Conservation (phyloP, 2,329 filamentous ascomycete species). For the Elsinoe arachidis region DNA sequence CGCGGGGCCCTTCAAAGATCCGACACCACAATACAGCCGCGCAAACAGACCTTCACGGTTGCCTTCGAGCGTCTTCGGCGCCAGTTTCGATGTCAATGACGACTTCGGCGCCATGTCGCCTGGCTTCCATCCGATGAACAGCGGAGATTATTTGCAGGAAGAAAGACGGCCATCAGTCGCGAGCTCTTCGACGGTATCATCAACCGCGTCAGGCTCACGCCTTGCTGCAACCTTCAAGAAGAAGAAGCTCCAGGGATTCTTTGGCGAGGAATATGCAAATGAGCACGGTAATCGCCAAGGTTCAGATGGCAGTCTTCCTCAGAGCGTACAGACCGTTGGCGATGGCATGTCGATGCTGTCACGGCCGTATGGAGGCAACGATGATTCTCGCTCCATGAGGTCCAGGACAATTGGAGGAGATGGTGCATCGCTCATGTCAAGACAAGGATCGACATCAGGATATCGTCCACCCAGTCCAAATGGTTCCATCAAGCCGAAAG, state of each 20-base stretch:
- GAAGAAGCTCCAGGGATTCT: constrained; percentile 84
- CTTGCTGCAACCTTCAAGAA: constrained; percentile 50
- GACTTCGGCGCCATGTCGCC: constrained; percentile 62
- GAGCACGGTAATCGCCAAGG: constrained; percentile 30
- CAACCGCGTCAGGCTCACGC: constrained; percentile 68
- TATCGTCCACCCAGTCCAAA: constrained; percentile 11
- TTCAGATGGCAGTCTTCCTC: constrained; percentile 11
- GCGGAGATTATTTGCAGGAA: constrained; percentile 44
- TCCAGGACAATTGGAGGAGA: constrained; percentile 19
- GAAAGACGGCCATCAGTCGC: constrained; percentile 79
- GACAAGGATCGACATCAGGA: constrained; percentile 7
- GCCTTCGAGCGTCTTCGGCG: constrained; percentile 36
- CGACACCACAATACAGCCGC: constrained; percentile 34
- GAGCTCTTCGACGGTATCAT: constrained; percentile 79
- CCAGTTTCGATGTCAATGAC: constrained; percentile 68
- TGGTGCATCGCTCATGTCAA: constrained; percentile 49
- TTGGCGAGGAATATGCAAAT: constrained; percentile 75
- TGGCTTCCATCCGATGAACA: constrained; percentile 52
- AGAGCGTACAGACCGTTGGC: constrained; percentile 38
- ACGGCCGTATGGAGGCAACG: neutral
- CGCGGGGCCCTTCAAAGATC: constrained; percentile 24
- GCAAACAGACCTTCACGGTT: constrained; percentile 27
- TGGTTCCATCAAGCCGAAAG: constrained; percentile 10
- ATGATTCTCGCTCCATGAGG: neutral
- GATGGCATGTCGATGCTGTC: constrained; percentile 12